A percentile compares a stretch with the other conserved stretches of the same genome.
These are phyloP conservation scores for Nicotiana attenuata DNA, from an alignment of 257 asterid species.

Conservation along the genomic window DNA sequence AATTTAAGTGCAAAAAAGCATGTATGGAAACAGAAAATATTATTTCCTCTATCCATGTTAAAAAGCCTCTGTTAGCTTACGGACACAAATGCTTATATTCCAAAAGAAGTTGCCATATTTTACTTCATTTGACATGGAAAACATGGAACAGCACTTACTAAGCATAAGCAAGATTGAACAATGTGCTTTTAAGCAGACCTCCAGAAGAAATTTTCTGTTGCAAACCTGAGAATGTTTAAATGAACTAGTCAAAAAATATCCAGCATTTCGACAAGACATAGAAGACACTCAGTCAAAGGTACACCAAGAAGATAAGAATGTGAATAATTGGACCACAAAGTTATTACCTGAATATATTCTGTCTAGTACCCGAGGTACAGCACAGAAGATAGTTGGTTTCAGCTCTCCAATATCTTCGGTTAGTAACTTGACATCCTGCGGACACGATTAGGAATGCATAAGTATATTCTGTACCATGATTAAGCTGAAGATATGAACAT, in stretches of 20 bases:
- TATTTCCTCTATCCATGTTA: neutral
- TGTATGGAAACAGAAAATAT: neutral
- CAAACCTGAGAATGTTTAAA: slow-evolving; percentile 50
- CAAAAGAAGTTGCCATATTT: too few species aligned
- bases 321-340: neutral
- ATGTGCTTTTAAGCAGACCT: slow-evolving; percentile 56
- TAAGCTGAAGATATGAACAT: slow-evolving; percentile 1
- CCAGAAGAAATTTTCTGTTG: slow-evolving; percentile 84
- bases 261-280: neutral
- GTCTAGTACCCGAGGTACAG: slow-evolving; percentile 94
- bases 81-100: too few species aligned
- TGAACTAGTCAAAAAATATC: neutral
- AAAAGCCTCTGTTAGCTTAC: neutral
- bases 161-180: slow-evolving; percentile 76
- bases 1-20: neutral
- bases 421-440: slow-evolving; percentile 72
- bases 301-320: neutral
- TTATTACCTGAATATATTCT: slow-evolving; percentile 76
- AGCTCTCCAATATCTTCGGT: slow-evolving; percentile 83
- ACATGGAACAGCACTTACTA: slow-evolving; percentile 54
- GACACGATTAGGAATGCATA: slow-evolving; percentile 2
- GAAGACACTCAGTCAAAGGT: neutral
- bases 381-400: slow-evolving; percentile 88
- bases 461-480: neutral
- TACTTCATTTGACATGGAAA: too few species aligned